phyloP scores from a whole-genome alignment of 441 rosid species.

The Jatropha podagrica region DNA sequence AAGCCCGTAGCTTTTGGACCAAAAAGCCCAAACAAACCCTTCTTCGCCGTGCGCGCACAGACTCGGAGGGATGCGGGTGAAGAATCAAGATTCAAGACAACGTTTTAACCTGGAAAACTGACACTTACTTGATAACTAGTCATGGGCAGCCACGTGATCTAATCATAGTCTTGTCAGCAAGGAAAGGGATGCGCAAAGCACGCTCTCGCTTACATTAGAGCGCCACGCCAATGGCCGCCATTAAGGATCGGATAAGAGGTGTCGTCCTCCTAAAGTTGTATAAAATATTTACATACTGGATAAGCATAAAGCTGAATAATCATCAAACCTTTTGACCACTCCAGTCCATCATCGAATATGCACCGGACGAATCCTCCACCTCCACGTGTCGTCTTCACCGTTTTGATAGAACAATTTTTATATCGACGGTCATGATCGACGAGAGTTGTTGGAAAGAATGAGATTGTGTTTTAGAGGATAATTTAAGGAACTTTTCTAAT shows the following conservation, averaged over 20 bases:
- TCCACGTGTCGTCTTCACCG: slow-evolving; percentile 28
- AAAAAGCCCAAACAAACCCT: background rate
- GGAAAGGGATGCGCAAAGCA: slow-evolving; percentile 24
- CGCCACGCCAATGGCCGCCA: slow-evolving; percentile 32
- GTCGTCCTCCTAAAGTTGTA: background rate
- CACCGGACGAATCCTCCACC: background rate
- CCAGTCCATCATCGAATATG: slow-evolving; percentile 19
- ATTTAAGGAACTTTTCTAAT: background rate
- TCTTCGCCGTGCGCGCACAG: background rate
- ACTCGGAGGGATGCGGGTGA: background rate
- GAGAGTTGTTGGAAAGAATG: background rate
- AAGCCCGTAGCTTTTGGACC: background rate
- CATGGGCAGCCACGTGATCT: background rate
- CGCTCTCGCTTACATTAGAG: slow-evolving; percentile 27
- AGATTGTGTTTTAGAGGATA: background rate
- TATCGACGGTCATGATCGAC: background rate
- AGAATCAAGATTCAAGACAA: background rate
- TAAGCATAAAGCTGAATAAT: slow-evolving; percentile 28
- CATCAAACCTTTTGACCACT: slow-evolving; percentile 23
- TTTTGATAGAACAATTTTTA: background rate
- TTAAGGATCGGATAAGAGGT: slow-evolving; percentile 37
- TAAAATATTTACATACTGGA: slow-evolving; percentile 14
- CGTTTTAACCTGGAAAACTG: background rate
- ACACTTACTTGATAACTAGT: background rate
- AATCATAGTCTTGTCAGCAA: background rate